These are phyloP conservation scores for Amanita subjunquillea DNA, from an alignment of 768 basidiomycete genomes.

Conservation along the genomic window DNA sequence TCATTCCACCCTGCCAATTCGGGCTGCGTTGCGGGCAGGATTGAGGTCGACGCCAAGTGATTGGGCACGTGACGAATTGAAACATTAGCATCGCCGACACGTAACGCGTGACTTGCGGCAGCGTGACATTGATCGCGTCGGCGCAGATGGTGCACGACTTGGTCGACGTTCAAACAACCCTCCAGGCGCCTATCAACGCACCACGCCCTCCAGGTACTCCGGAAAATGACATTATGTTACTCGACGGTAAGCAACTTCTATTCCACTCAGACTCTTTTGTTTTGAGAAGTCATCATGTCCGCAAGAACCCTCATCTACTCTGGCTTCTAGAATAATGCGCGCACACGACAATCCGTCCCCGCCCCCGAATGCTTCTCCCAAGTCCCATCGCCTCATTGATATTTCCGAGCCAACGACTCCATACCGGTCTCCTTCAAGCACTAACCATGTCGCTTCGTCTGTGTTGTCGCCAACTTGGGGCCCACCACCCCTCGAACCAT, in stretches of 20 bases:
- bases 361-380: constrained; percentile 1
- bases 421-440: not conserved
- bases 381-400: constrained; percentile 10
- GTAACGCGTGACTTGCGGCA: too few relatives aligned
- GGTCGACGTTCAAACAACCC: not conserved
- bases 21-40: too few relatives aligned
- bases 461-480: not conserved
- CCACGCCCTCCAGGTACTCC: constrained; percentile 32
- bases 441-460: not conserved
- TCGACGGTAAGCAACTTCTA: constrained; percentile 31
- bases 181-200: not conserved
- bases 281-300: constrained; percentile 5
- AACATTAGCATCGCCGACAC: too few relatives aligned
- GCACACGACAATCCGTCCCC: constrained; percentile 60
- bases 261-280: constrained; percentile 1
- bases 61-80: too few relatives aligned
- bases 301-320: constrained; percentile 55
- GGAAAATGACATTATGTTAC: constrained; percentile 29
- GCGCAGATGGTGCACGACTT: not conserved
- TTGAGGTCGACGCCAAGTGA: too few relatives aligned
- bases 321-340: constrained; percentile 56
- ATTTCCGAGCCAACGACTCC: constrained; percentile 7
- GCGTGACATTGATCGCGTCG: not conserved
- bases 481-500: not conserved
- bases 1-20: too few relatives aligned